A percentile compares a stretch with the other conserved stretches of the same genome.
Evolutionary conservation across 2,329 filamentous ascomycete genomes (phyloP).

Genomic region (Colletotrichum sp.): DNA sequence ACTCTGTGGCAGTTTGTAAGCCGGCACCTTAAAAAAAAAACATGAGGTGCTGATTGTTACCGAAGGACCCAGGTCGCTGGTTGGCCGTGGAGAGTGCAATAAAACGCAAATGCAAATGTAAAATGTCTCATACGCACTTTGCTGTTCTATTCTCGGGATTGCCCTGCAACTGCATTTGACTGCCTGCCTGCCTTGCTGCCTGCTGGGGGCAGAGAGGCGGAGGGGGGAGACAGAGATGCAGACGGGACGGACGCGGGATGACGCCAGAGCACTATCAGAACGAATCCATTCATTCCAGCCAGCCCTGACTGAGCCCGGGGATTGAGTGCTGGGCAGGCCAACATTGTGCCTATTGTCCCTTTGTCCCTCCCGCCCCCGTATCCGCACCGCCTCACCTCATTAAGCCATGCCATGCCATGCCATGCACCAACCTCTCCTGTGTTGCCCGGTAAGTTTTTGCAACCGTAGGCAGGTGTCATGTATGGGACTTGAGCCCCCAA

Average conservation of each 20-base stretch:
- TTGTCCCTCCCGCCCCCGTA: neutral
- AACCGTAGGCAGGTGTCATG: neutral
- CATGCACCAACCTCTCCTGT: neutral
- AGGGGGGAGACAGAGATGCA: neutral
- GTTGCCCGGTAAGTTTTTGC: neutral
- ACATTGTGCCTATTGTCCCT: neutral
- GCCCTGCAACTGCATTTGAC: neutral
- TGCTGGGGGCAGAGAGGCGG: neutral
- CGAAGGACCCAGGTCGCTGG: constrained; percentile 2
- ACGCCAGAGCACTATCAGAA: constrained; percentile 4
- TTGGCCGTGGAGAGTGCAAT: neutral
- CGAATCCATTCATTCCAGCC: neutral
- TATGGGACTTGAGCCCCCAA: neutral
- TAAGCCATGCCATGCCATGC: neutral
- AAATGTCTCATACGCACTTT: neutral
- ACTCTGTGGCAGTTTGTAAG: neutral
- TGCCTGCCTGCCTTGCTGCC: neutral
- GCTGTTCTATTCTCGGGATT: neutral
- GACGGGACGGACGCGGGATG: neutral
- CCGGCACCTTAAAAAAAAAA: neutral
- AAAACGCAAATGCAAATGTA: neutral
- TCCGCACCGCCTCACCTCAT: neutral
- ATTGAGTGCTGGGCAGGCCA: neutral
- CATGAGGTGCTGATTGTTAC: neutral
- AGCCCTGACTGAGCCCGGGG: neutral